Evolutionary conservation across 73 alveolate species (phyloP), one percentile per base, ranked within the genome.

Genomic region (Paramecium sexaurelia): DNA sequence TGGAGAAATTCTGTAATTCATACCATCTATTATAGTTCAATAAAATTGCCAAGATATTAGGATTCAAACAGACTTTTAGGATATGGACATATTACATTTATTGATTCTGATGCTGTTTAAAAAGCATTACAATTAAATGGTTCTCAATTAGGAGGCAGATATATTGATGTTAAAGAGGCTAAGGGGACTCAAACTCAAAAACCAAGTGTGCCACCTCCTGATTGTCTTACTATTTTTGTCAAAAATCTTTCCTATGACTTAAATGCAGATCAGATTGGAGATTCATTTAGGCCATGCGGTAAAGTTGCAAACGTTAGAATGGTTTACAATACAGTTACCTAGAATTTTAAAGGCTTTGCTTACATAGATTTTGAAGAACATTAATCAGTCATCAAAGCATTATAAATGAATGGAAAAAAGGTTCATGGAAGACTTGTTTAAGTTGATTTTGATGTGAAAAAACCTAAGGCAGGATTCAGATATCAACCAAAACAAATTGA

Each of bases 41-140:
- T 69, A 20, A 96, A 95, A 83, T 93, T 97, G 55, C 99, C 99
- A 0, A 95, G 95, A 95, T 97, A 96, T 87, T 95, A 97, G 95
- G 99, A 97, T 93, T 84, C 98, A 37, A 98, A 98, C 35, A 96
- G 98, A 86, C 93, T 95, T 84, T 85, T 95, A 41, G 99, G 99
- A 11, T 97, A 96, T 94, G 95, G 98, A 20, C 99, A 97, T 93
- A 84, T 97, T 68, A 92, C 91, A 73, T 91, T 94, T 55, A 87
- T 51, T 6, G 40, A 85, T 40, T 39, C 92, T 5, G 85, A 87
- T 75, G 92, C 96, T 15, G 90, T 92, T 26, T 90, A 85, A 43
- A 89, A 92, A 84, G 96, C 97, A 17, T 92, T 96, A 32, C 94
- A 85, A 57, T 39, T 69, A 75, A 94, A 92, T 55, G 92, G 94